Evolutionary conservation across 306 rosid species (phyloP), one percentile per base, ranked within the genome.

Genomic region (Citrullus amarus): DNA sequence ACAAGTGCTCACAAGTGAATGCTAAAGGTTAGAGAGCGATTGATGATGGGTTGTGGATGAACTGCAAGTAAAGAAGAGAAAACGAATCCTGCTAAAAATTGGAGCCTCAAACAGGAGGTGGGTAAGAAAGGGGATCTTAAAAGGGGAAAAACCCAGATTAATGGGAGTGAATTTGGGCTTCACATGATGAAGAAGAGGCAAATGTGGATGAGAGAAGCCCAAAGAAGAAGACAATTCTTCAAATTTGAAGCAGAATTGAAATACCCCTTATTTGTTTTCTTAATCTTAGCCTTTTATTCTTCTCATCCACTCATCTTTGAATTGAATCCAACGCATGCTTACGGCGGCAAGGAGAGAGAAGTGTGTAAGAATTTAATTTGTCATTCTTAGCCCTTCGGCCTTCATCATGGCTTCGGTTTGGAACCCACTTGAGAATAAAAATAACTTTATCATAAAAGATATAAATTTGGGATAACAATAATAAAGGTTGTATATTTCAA

Each of bases 131-230:
- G 73, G 50, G 39, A 38, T 39, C 32, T 67, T 34, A 34, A 67
- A 41, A 65, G 41, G 22, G 41, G 71, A 6, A 63, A 66, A 73
- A 48, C 25, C 77, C 59, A 50, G 25, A 15, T 30, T 16, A 15
- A 34, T 51, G 22, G 61, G 77, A 73, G 8, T 73, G 77, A 73
- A 73, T 73, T 28, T 73, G 77, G 77, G 77, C 44, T 51, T 73
- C 60, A 73, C 61, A 54, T 8, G 39, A 30, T 28, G 60, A 73
- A 48, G 77, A 34, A 73, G 59, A 50, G 59, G 77, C 11, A 73
- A 73, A 51, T 51, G 77, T 73, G 77, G 77, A n/a, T 30, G 77
- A 73, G 77, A 73, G 44, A 8, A 73, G 77, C 61, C 77, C 46
- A 50, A 71, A 46, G 76, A 70, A 73, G 44, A 73, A 73, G 77